A percentile compares a stretch with the other conserved stretches of the same genome.
phyloP scores from a whole-genome alignment of 1,284 basidiomycete genomes.

The Rhodotorula sp. region DNA sequence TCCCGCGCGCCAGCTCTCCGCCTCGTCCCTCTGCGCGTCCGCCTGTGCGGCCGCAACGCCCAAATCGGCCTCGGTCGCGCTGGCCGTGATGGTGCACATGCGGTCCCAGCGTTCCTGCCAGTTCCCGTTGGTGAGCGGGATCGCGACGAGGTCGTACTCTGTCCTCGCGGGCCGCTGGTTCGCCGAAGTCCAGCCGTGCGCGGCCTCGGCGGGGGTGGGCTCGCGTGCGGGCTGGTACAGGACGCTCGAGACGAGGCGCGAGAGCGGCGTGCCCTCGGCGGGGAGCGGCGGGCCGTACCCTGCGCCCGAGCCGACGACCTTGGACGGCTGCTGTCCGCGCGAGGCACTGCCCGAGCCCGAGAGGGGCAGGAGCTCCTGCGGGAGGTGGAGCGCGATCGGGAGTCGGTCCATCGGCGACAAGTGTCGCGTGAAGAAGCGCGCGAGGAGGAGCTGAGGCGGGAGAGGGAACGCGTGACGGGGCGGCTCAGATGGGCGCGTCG shows the following conservation, averaged over 20 bases:
- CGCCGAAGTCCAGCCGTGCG: constrained; percentile 28
- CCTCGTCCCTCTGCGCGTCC: constrained; percentile 56
- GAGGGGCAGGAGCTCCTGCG: constrained; percentile 40
- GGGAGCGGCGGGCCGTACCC: constrained; percentile 45
- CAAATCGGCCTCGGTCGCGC: constrained; percentile 33
- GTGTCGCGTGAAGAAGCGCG: not conserved
- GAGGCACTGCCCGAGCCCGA: constrained; percentile 25
- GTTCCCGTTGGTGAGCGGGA: constrained; percentile 81
- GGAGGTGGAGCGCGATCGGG: constrained; percentile 40
- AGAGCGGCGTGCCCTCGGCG: constrained; percentile 42
- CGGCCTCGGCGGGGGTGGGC: constrained; percentile 38
- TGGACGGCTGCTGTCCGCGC: constrained; percentile 15
- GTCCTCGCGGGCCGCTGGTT: constrained; percentile 35
- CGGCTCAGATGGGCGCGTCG: not conserved
- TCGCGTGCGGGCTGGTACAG: constrained; percentile 35
- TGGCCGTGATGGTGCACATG: constrained; percentile 63
- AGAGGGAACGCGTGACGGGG: not conserved
- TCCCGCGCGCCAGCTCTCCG: constrained; percentile 83
- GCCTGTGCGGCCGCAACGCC: constrained; percentile 51
- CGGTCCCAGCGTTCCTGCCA: constrained; percentile 88
- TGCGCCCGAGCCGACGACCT: constrained; percentile 34
- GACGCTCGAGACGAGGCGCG: constrained; percentile 40
- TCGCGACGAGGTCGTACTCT: constrained; percentile 63
- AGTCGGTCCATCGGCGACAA: constrained; percentile 30
- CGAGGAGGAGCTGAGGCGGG: not conserved